Base-by-base conservation (phyloP, 768 basidiomycete species). In the Lactarius vividus region DNA sequence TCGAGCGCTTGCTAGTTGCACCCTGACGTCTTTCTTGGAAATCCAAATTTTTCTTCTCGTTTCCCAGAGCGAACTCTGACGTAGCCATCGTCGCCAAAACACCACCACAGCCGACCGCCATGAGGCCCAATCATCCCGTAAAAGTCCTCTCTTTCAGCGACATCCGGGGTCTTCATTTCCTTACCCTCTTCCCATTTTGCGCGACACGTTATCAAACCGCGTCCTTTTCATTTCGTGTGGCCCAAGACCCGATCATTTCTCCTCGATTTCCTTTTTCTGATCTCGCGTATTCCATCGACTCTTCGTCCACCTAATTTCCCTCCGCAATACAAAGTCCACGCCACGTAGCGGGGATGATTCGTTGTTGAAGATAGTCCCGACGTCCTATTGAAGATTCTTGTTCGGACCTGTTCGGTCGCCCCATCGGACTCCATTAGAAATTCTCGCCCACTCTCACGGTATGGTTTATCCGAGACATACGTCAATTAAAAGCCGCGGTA, bases 121-220 rank as follows among this genome's bases (percentile, higher is more conserved):
- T 46, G 66, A 67, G 66, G 62, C 35, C 57, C 7, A 11, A 3
- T 29, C 52, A 37, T 63, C 62, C 53, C 66, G 66, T 67, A 67
- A 63, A 7, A 11, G 37, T 23, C 23, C 8, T 58, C 49, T n/a
- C 9, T 35, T 62, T 29, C 4, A 57, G 52, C 6, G 35, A 44
- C 65, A 49, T 53, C 52, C 65, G 61, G 61, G 61, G 61, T 67
- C 66, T 67, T 59, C 57, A 49, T 61, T 63, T 60, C 31, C 29
- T 53, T 53, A 18, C 18, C 13, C 57, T 23, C 35, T 37, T 33
- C n/a, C 57, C 20, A 23, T 31, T n/a, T 20, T 62, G 42, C 61
- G 61, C 26, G 59, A 28, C 52, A 59, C 52, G 61, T 59, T 66
- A 58, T 67, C 57, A 29, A 35, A 54, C 33, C 26, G 20, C 61